Evolutionary conservation across 441 rosid genomes (phyloP), one percentile per base, ranked within the genome.

Genomic region (Aquilaria agallochum): DNA sequence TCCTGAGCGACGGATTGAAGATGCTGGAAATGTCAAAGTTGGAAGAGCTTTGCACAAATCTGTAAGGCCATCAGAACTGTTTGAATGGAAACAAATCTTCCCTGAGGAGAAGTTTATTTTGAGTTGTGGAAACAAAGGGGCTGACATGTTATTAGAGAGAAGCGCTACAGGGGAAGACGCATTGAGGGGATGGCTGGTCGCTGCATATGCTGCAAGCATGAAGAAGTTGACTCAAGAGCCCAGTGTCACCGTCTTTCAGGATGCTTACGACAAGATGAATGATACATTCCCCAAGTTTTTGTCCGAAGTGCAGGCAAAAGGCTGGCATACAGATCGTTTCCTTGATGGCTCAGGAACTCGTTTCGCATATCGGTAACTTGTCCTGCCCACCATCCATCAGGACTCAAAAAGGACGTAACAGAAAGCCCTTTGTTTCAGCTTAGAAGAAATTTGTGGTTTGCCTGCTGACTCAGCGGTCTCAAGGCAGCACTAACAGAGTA

Each of bases 271-370:
- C 53, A 87, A 77, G 74, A 84, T 89, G 96, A 81, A 80, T 36
- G 57, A 58, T 20, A 64, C 74, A 14, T 86, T 89, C 52, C 65
- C 82, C 61, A 71, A 83, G 4, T 82, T 91, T 68, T 53, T 87
- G 47, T 72, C 78, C 49, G 85, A 86, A 75, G 77, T 89, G 53
- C 95, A 80, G 48, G 83, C 77, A 52, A 84, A 86, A 82, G 97
- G 99, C 59, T 94, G 99, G 96, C 89, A 89, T 76, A 87, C 96
- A 0, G 97, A 94, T 69, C 89, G 83, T 45, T 94, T 94, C 76
- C 80, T 91, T 48, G 96, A 89, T 55, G 96, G 99, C 62, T 71
- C 84, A 0, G 97, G 99, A 65, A 77, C 75, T 70, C 90, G 96
- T 15, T 91, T 89, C 62, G 81, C 89, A 27, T 76, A 81, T 82